A percentile compares a stretch with the other conserved stretches of the same genome.
Evolutionary conservation across 1,139 yeast species (phyloP).

Genomic region (Sugiyamaella japonica): DNA sequence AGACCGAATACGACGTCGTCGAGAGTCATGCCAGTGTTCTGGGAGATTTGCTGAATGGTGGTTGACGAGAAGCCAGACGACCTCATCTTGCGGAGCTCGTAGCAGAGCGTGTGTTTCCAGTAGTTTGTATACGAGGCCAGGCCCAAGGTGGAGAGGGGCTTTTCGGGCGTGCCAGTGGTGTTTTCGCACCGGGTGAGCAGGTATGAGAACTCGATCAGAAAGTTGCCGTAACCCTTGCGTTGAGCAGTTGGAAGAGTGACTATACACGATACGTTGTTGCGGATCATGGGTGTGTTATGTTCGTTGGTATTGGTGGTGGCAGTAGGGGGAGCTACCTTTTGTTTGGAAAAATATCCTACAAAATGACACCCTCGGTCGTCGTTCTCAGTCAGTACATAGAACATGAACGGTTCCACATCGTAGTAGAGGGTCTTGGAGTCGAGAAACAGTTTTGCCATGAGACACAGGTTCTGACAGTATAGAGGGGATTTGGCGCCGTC

Average conservation of each 20-base stretch:
- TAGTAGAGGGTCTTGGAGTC: slow-evolving; percentile 90
- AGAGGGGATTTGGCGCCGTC: slow-evolving; percentile 83
- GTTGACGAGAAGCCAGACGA: slow-evolving; percentile 35
- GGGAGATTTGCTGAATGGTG: slow-evolving; percentile 62
- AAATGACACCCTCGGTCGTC: slow-evolving; percentile 67
- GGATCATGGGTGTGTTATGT: not conserved
- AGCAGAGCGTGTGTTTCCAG: slow-evolving; percentile 74
- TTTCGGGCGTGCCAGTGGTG: slow-evolving; percentile 89
- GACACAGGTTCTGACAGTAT: slow-evolving; percentile 87
- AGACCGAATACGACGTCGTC: slow-evolving; percentile 86
- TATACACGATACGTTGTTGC: slow-evolving; percentile 86
- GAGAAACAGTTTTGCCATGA: slow-evolving; percentile 82
- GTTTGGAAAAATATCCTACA: slow-evolving; percentile 94
- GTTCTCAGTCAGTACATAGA: slow-evolving; percentile 76
- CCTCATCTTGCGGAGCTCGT: slow-evolving; percentile 45
- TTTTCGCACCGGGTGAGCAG: slow-evolving; percentile 71
- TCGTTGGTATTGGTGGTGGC: slow-evolving; percentile 14
- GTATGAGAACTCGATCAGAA: slow-evolving; percentile 87
- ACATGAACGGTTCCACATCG: slow-evolving; percentile 93
- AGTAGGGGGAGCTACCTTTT: slow-evolving; percentile 45
- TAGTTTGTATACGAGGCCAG: slow-evolving; percentile 80
- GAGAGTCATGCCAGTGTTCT: slow-evolving; percentile 73
- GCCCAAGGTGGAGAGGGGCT: slow-evolving; percentile 87
- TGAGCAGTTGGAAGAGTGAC: slow-evolving; percentile 86
- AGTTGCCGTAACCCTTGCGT: slow-evolving; percentile 84